Evolutionary conservation across 2,329 filamentous ascomycete genomes (phyloP).

Genomic region (Calonectria henricotiae): DNA sequence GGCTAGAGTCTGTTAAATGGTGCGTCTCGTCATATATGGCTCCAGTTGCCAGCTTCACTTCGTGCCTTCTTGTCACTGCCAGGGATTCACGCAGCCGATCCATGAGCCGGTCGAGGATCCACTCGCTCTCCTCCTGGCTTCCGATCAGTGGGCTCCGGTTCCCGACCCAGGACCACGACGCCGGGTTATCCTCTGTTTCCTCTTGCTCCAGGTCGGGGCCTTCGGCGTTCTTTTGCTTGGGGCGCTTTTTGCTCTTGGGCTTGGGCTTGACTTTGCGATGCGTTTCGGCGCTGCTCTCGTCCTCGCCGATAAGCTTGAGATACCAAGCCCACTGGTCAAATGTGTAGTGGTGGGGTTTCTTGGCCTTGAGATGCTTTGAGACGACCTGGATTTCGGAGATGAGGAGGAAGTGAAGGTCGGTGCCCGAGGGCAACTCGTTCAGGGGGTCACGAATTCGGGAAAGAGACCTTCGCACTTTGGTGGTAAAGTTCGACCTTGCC

Average conservation of each 20-base stretch:
- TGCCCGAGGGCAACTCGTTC: constrained; percentile 60
- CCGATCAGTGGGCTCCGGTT: constrained; percentile 80
- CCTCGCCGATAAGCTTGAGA: constrained; percentile 81
- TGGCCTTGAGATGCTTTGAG: constrained; percentile 73
- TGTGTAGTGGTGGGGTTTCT: constrained; percentile 76
- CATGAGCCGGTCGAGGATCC: constrained; percentile 79
- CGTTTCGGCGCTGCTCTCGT: constrained; percentile 68
- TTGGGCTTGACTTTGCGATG: constrained; percentile 64
- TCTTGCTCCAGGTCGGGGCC: constrained; percentile 23
- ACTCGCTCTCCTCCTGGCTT: constrained; percentile 78
- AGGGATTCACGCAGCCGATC: constrained; percentile 65
- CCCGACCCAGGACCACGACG: constrained; percentile 81
- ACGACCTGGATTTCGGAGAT: constrained; percentile 80
- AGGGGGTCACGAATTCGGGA: constrained; percentile 59
- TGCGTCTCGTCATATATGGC: constrained; percentile 33
- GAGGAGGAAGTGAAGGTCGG: constrained; percentile 76
- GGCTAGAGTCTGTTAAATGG: constrained; percentile 7
- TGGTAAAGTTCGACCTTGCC: constrained; percentile 53
- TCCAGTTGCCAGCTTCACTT: constrained; percentile 35
- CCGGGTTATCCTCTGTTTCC: constrained; percentile 51
- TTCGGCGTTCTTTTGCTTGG: constrained; percentile 25
- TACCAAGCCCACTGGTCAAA: constrained; percentile 94
- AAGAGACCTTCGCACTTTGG: constrained; percentile 56
- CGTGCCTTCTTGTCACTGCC: constrained; percentile 42
- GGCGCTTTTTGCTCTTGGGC: constrained; percentile 38